Percentiles rank a stretch among this genome's conserved stretches.
Conservation (phyloP, 352 stramenopile genomes). For the Aphanomyces cochlioides region DNA sequence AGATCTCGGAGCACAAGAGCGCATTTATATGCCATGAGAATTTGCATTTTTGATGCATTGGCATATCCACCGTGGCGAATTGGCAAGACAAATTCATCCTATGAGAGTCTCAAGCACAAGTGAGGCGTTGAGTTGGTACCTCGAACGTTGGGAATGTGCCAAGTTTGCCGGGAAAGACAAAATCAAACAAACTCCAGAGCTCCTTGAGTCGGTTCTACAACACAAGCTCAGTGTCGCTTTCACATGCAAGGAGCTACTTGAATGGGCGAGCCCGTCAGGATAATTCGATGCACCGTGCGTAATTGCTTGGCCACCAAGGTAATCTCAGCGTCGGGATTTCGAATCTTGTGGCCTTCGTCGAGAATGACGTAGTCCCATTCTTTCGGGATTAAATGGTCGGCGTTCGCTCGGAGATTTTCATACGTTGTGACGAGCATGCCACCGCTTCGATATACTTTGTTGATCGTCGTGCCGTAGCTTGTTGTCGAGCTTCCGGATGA, state of each 20-base stretch:
- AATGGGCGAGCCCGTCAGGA: constrained; percentile 90
- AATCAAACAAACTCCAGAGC: constrained; percentile 99
- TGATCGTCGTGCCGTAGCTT: constrained; percentile 21
- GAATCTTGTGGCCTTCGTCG: constrained; percentile 98
- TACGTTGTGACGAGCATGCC: constrained; percentile 97
- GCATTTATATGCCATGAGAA: constrained; percentile 96
- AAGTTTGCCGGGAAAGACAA: constrained; percentile 96
- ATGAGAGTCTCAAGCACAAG: background rate
- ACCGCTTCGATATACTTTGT: constrained; percentile 56
- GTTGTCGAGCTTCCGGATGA: constrained; percentile 50
- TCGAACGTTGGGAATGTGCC: constrained; percentile 98
- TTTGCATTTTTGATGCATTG: constrained; percentile 92
- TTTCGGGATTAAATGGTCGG: constrained; percentile 85
- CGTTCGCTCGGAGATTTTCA: constrained; percentile 91
- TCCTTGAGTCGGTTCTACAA: constrained; percentile 95
- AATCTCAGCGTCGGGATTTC: constrained; percentile 97
- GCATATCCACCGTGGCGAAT: constrained; percentile 93
- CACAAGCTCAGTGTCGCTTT: background rate
- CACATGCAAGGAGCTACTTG: constrained; percentile 37
- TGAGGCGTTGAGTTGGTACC: background rate
- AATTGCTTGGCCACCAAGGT: constrained; percentile 93
- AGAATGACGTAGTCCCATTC: constrained; percentile 97
- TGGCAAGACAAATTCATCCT: constrained; percentile 93
- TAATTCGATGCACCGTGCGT: constrained; percentile 86
- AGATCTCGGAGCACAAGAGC: constrained; percentile 94